A percentile compares a stretch with the other conserved stretches of the same genome.
These are phyloP conservation scores for Nakazawaea ambrosiae DNA, from an alignment of 805 yeast species.

Conservation along the genomic window DNA sequence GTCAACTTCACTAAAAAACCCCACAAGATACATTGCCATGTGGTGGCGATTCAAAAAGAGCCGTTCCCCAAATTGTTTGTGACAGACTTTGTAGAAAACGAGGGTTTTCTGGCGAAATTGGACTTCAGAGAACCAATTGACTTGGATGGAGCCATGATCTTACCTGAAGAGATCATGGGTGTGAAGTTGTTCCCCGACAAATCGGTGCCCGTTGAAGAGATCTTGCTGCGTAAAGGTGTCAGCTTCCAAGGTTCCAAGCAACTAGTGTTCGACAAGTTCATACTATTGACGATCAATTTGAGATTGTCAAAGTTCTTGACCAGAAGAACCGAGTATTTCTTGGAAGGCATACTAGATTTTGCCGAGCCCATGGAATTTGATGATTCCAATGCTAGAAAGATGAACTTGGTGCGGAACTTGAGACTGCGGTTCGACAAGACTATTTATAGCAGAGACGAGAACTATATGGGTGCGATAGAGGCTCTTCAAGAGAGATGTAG, in stretches of 20 bases:
- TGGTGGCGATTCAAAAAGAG: slow-evolving; percentile 1
- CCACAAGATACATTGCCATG: slow-evolving; percentile 2
- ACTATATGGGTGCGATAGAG: background rate
- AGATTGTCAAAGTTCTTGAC: background rate
- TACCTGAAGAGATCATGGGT: slow-evolving; percentile 4
- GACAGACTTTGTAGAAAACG: slow-evolving; percentile 3
- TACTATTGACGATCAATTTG: slow-evolving; percentile 2
- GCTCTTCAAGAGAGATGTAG: background rate
- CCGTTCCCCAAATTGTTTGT: slow-evolving; percentile 9
- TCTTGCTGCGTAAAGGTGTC: background rate
- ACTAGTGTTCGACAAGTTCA: slow-evolving; percentile 4
- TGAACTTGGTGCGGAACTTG: background rate
- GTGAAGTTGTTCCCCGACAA: slow-evolving; percentile 6
- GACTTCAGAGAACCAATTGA: slow-evolving; percentile 7
- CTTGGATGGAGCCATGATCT: background rate
- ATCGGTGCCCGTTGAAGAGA: background rate
- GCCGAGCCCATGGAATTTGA: background rate
- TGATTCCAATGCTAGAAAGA: background rate
- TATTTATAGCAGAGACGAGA: background rate
- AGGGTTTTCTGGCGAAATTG: slow-evolving; percentile 4
- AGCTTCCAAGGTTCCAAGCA: slow-evolving; percentile 1
- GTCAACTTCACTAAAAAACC: background rate
- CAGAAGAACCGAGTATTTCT: background rate
- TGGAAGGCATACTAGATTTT: slow-evolving; percentile 6
- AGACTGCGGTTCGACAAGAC: background rate